These are phyloP conservation scores for Hypoxylon sp. DNA, from an alignment of 2,329 filamentous ascomycete genomes.

Conservation along the genomic window DNA sequence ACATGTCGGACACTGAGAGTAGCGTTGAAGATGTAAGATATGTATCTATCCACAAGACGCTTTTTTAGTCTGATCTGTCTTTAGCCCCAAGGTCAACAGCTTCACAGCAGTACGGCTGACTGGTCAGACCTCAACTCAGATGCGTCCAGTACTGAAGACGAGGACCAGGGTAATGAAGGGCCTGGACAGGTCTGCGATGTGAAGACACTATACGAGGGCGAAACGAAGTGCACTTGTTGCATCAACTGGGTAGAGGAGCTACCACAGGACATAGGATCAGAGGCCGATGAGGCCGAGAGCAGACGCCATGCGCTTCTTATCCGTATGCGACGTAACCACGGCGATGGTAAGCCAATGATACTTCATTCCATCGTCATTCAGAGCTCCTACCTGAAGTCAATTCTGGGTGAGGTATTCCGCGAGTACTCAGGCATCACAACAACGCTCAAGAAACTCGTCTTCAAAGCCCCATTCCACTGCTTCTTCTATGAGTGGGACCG, in stretches of 20 bases:
- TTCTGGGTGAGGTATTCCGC: slow-evolving; percentile 66
- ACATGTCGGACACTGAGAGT: slow-evolving; percentile 20
- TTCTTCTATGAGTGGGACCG: slow-evolving; percentile 66
- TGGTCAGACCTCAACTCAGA: slow-evolving; percentile 31
- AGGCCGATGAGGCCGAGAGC: slow-evolving; percentile 29
- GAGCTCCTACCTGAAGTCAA: slow-evolving; percentile 69
- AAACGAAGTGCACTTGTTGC: slow-evolving; percentile 49
- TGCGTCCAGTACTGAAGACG: slow-evolving; percentile 22
- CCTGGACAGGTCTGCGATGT: slow-evolving; percentile 27
- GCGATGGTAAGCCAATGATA: slow-evolving; percentile 27
- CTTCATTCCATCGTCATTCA: slow-evolving; percentile 66
- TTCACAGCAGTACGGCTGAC: slow-evolving; percentile 11
- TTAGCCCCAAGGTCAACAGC: slow-evolving; percentile 3
- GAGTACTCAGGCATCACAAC: slow-evolving; percentile 72
- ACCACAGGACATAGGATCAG: slow-evolving; percentile 40
- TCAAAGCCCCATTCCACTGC: slow-evolving; percentile 70
- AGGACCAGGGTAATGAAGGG: background rate
- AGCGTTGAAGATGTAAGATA: slow-evolving; percentile 14
- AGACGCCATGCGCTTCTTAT: slow-evolving; percentile 35
- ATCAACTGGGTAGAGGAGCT: slow-evolving; percentile 50
- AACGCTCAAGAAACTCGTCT: slow-evolving; percentile 70
- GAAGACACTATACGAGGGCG: slow-evolving; percentile 48
- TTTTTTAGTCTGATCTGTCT: background rate
- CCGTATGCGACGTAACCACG: slow-evolving; percentile 31
- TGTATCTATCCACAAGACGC: background rate